A percentile compares a stretch with the other conserved stretches of the same genome.
Conservation (phyloP, 2,329 filamentous ascomycete genomes). For the Fusarium nelsonii region DNA sequence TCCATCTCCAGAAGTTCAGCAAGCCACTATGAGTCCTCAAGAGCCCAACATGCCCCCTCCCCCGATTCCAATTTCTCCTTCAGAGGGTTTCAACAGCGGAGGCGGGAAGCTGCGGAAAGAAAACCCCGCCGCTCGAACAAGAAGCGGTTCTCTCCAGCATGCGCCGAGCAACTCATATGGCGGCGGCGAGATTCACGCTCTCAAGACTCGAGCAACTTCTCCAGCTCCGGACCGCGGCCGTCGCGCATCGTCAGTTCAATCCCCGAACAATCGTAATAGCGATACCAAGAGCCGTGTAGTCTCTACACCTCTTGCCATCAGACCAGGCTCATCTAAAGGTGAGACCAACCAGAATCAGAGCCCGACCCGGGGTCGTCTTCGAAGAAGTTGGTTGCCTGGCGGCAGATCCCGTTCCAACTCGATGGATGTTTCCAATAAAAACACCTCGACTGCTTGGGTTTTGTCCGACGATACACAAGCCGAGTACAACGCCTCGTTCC, state of each 20-base stretch:
- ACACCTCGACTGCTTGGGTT: slow-evolving; percentile 63
- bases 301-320: slow-evolving; percentile 49
- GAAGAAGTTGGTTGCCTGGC: slow-evolving; percentile 67
- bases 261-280: slow-evolving; percentile 46
- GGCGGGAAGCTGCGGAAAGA: slow-evolving; percentile 52
- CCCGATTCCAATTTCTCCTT: slow-evolving; percentile 26
- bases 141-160: slow-evolving; percentile 53
- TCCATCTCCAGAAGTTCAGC: slow-evolving; percentile 48
- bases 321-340: slow-evolving; percentile 44
- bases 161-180: slow-evolving; percentile 18
- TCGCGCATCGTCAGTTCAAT: slow-evolving; percentile 64
- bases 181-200: slow-evolving; percentile 37
- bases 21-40: slow-evolving; percentile 41
- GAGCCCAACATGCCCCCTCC: slow-evolving; percentile 37
- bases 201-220: slow-evolving; percentile 48
- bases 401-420: slow-evolving; percentile 66
- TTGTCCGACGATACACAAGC: slow-evolving; percentile 63
- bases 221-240: slow-evolving; percentile 57
- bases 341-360: slow-evolving; percentile 61
- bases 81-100: slow-evolving; percentile 36
- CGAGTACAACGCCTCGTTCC: slow-evolving; percentile 67
- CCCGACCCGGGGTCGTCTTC: slow-evolving; percentile 59
- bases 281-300: slow-evolving; percentile 51
- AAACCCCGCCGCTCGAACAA: slow-evolving; percentile 46
- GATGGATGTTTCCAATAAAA: slow-evolving; percentile 45